Conservation (phyloP, 2,329 filamentous ascomycete genomes). For the Podosphaera aphanis region DNA sequence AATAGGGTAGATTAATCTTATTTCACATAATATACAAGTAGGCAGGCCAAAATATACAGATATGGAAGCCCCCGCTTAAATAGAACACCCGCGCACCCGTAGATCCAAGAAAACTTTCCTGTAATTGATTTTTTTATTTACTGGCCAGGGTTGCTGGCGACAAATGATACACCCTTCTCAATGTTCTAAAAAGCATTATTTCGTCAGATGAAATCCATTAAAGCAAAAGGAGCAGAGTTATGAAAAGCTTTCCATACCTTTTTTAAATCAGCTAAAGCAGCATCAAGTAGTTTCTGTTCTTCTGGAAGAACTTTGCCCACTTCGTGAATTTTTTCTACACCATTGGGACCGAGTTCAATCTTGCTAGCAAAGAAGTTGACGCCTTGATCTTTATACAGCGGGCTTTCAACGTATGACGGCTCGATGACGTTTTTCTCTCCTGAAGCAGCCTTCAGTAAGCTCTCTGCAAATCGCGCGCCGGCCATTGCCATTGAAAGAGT, state of each 20-base stretch:
- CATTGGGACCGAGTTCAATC: constrained; percentile 88
- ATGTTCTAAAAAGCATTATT: constrained; percentile 50
- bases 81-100: too few species aligned
- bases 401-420: constrained; percentile 91
- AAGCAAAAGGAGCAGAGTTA: not conserved
- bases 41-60: too few species aligned
- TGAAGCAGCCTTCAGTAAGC: constrained; percentile 72
- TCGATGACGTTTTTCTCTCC: constrained; percentile 89
- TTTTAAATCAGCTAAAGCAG: constrained; percentile 61
- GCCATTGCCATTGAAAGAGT: constrained; percentile 98
- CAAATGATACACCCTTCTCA: constrained; percentile 55
- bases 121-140: constrained; percentile 17
- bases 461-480: constrained; percentile 64
- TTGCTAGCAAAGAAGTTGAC: constrained; percentile 90
- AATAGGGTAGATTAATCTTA: too few species aligned
- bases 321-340: constrained; percentile 80
- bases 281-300: constrained; percentile 79
- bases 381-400: constrained; percentile 95
- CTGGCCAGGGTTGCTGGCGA: constrained; percentile 33
- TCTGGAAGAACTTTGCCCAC: constrained; percentile 63
- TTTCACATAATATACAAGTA: too few species aligned
- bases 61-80: too few species aligned
- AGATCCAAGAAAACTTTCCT: too few species aligned
- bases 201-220: constrained; percentile 3
- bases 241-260: constrained; percentile 19